Evolutionary conservation across 495 filamentous ascomycete genomes (phyloP).

Genomic region (Penicillium robsamsonii): DNA sequence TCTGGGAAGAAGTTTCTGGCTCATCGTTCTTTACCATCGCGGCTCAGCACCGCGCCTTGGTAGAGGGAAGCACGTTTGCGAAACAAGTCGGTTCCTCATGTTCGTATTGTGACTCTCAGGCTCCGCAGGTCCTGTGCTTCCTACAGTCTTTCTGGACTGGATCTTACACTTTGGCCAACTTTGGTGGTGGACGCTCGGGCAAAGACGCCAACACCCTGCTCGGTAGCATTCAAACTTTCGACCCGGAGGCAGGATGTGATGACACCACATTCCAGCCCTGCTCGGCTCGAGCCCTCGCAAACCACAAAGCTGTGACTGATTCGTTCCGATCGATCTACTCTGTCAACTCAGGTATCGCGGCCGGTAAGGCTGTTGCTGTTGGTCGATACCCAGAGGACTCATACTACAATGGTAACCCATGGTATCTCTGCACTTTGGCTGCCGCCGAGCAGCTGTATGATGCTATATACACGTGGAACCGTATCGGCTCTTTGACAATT

Average conservation of each 20-base stretch:
- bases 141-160: conserved; percentile 65
- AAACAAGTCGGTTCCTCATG: conserved; percentile 41
- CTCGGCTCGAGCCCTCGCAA: conserved; percentile 59
- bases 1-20: conserved; percentile 69
- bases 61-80: conserved; percentile 60
- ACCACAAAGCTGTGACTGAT: conserved; percentile 62
- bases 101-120: conserved; percentile 51
- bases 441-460: conserved; percentile 67
- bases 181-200: conserved; percentile 50
- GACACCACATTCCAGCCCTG: conserved; percentile 59
- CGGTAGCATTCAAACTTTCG: conserved; percentile 62
- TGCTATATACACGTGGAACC: conserved; percentile 58
- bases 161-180: conserved; percentile 55
- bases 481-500: conserved; percentile 49
- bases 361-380: conserved; percentile 55
- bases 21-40: conserved; percentile 59
- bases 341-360: conserved; percentile 52
- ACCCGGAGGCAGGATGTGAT: conserved; percentile 52
- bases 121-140: conserved; percentile 59
- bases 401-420: conserved; percentile 68
- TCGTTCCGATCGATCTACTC: conserved; percentile 58
- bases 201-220: conserved; percentile 64
- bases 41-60: conserved; percentile 49
- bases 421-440: conserved; percentile 63
- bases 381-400: conserved; percentile 69